Evolutionary conservation across 805 yeast genomes (phyloP).

Genomic region (Candida pseudofarinosa): DNA sequence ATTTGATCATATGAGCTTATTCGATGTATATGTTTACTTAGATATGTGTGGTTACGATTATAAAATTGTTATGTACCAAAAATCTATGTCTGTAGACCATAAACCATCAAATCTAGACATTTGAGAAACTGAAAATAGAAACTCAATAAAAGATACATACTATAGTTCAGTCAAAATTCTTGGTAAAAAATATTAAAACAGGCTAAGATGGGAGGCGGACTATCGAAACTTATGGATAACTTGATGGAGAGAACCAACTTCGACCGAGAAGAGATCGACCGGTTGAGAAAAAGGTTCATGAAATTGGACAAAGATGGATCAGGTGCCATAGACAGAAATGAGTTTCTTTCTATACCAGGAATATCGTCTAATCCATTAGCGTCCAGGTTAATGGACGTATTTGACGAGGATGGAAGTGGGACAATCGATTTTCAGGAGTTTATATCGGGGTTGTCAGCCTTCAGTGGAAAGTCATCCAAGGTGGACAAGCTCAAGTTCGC

Average conservation of each 20-base stretch:
- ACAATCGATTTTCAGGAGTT: conserved; percentile 95
- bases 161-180: background rate
- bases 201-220: conserved; percentile 55
- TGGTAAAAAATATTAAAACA: background rate
- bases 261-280: conserved; percentile 85
- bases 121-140: too few species aligned
- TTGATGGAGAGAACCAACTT: conserved; percentile 81
- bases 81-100: too few species aligned
- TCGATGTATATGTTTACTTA: too few species aligned
- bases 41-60: too few species aligned
- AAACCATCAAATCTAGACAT: too few species aligned
- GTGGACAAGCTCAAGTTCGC: conserved; percentile 85
- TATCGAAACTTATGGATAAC: conserved; percentile 60
- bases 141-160: too few species aligned
- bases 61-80: background rate
- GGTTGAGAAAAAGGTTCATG: conserved; percentile 90
- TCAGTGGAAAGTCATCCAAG: conserved; percentile 76
- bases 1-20: background rate
- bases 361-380: conserved; percentile 89
- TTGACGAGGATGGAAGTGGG: conserved; percentile 90
- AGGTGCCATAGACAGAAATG: conserved; percentile 87
- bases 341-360: conserved; percentile 90
- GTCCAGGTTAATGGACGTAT: conserved; percentile 83
- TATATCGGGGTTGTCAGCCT: conserved; percentile 79
- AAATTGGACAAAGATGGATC: conserved; percentile 89